A percentile compares a stretch with the other conserved stretches of the same genome.
Evolutionary conservation across 202 grass and related monocot species (phyloP).

Genomic region (Digitaria exilis): DNA sequence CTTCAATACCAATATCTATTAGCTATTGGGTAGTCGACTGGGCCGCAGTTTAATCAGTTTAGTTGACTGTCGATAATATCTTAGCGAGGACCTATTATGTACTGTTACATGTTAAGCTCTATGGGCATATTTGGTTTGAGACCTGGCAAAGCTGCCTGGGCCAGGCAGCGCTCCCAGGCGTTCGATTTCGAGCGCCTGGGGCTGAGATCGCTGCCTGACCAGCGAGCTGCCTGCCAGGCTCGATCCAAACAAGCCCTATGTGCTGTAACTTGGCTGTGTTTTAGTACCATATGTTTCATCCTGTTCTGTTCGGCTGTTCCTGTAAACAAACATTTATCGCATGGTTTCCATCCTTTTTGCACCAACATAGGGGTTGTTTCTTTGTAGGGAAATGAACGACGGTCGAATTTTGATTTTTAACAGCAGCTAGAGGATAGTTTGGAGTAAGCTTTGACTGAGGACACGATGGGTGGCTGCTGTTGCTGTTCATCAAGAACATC

Average conservation of each 20-base stretch:
- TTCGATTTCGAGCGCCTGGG: no score
- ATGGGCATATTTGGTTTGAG: no score
- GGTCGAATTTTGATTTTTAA: conserved; percentile 25
- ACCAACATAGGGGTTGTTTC: background rate
- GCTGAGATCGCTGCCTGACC: no score
- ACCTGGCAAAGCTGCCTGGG: no score
- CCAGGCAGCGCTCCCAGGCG: no score
- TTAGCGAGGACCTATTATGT: no score
- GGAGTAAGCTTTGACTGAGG: conserved; percentile 36
- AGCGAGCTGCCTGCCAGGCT: no score
- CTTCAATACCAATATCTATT: background rate
- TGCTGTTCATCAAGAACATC: conserved; percentile 67
- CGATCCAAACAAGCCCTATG: no score
- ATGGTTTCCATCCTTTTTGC: conserved; percentile 23
- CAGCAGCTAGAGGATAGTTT: conserved; percentile 39
- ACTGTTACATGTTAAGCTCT: background rate
- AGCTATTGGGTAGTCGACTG: background rate
- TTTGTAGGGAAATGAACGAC: conserved; percentile 61
- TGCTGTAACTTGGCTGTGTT: background rate
- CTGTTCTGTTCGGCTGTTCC: no score
- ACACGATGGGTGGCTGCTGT: conserved; percentile 89
- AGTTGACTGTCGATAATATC: background rate
- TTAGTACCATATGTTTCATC: background rate
- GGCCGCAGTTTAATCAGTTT: background rate
- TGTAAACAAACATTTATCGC: background rate